These are phyloP conservation scores for Wickerhamiella infanticola DNA, from an alignment of 1,139 yeast species.

Conservation along the genomic window DNA sequence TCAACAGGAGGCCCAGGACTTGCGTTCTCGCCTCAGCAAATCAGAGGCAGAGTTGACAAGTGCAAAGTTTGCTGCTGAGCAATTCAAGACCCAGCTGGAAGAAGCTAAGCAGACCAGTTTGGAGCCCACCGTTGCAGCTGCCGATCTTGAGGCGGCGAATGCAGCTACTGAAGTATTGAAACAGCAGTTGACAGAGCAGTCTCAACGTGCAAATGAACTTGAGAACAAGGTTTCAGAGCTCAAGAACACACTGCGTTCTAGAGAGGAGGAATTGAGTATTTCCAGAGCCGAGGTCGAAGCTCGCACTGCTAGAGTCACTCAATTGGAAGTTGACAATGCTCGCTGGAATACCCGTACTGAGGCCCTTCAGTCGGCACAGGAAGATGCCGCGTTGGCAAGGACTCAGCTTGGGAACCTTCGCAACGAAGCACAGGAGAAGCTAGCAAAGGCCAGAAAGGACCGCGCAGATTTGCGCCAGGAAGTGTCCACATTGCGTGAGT, in stretches of 20 bases:
- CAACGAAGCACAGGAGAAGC: constrained; percentile 21
- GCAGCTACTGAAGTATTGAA: constrained; percentile 1
- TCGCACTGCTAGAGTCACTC: constrained; percentile 28
- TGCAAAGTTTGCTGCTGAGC: not conserved
- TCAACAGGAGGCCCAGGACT: not conserved
- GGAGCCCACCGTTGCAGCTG: not conserved
- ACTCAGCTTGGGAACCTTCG: constrained; percentile 16
- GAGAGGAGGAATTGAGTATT: constrained; percentile 25
- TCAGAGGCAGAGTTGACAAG: not conserved
- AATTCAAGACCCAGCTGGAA: not conserved
- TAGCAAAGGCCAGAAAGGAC: constrained; percentile 17
- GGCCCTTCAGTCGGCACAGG: constrained; percentile 1
- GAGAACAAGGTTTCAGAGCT: constrained; percentile 27
- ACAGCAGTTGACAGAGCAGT: not conserved
- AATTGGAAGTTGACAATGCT: constrained; percentile 30
- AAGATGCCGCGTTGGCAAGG: constrained; percentile 10
- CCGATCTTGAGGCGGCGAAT: not conserved
- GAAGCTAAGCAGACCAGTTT: not conserved
- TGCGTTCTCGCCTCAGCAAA: not conserved
- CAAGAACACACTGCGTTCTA: constrained; percentile 20
- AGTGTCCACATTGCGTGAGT: constrained; percentile 1
- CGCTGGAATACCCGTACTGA: constrained; percentile 35
- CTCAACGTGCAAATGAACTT: constrained; percentile 15
- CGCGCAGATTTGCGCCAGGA: constrained; percentile 2
- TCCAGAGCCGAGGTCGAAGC: constrained; percentile 28